Conservation (phyloP, 1,284 basidiomycete genomes). For the Gomphus sp. region DNA sequence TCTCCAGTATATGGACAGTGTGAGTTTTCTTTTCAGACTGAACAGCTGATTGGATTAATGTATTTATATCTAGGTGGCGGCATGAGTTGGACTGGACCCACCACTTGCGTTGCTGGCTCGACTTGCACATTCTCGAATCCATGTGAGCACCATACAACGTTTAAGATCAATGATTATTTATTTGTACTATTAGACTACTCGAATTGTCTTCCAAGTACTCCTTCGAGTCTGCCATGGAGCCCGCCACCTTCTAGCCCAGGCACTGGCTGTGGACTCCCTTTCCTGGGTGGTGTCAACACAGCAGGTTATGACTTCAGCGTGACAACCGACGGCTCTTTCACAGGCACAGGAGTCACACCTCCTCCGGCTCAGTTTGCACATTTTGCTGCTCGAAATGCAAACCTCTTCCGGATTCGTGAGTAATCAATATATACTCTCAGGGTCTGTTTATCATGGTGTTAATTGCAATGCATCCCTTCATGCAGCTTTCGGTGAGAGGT, state of each 20-base stretch:
- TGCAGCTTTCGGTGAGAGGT: constrained; percentile 18
- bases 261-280: constrained; percentile 16
- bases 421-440: neutral
- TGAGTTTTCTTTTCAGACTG: neutral
- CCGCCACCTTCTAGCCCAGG: constrained; percentile 10
- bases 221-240: constrained; percentile 6
- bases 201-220: constrained; percentile 24
- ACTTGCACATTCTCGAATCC: neutral
- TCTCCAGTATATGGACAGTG: constrained; percentile 1
- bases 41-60: neutral
- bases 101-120: neutral
- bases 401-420: constrained; percentile 37
- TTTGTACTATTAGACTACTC: constrained; percentile 13
- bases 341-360: constrained; percentile 26
- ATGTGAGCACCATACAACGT: neutral
- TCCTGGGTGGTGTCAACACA: constrained; percentile 38
- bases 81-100: constrained; percentile 1
- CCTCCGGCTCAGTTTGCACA: constrained; percentile 33
- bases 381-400: constrained; percentile 35
- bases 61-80: neutral
- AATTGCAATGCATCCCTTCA: neutral
- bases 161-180: neutral
- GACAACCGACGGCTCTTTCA: constrained; percentile 35
- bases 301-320: constrained; percentile 42
- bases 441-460: neutral